These are phyloP conservation scores for Asterophora lycoperdoides DNA, from an alignment of 768 basidiomycete genomes.

Conservation along the genomic window DNA sequence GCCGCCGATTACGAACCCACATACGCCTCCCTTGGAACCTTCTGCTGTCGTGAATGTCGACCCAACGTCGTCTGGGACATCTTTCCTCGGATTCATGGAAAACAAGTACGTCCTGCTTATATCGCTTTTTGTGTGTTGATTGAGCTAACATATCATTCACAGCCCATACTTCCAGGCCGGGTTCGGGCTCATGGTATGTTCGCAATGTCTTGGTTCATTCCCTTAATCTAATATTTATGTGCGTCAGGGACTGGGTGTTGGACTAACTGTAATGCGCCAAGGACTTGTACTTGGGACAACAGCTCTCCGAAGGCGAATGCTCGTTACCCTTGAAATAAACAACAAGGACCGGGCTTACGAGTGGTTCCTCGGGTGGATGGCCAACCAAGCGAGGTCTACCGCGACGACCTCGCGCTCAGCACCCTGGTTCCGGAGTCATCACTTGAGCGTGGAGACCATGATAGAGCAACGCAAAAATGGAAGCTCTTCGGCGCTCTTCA, in stretches of 20 bases:
- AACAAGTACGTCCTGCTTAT: conserved; percentile 57
- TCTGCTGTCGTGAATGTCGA: conserved; percentile 12
- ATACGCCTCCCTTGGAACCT: conserved; percentile 7
- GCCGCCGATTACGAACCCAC: not conserved
- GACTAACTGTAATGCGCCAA: conserved; percentile 70
- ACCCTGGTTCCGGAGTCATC: conserved; percentile 74
- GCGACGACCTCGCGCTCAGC: conserved; percentile 24
- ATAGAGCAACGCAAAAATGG: conserved; percentile 90
- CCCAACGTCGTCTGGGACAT: conserved; percentile 14
- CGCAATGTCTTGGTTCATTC: not conserved
- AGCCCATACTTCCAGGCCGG: conserved; percentile 99
- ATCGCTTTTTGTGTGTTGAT: not conserved
- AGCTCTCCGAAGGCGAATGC: conserved; percentile 81
- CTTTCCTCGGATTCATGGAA: conserved; percentile 41
- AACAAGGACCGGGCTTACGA: conserved; percentile 94
- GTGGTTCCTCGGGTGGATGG: conserved; percentile 98
- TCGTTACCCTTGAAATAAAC: conserved; percentile 93
- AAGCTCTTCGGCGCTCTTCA: conserved; percentile 84
- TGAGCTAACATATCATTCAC: conserved; percentile 31
- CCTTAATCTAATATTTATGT: not conserved
- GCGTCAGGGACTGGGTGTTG: conserved; percentile 83
- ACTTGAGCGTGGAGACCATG: conserved; percentile 91
- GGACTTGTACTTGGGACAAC: conserved; percentile 63
- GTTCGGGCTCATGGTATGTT: conserved; percentile 90
- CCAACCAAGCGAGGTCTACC: conserved; percentile 49